phyloP scores from a whole-genome alignment of 108 stramenopile genomes.

The Cyclotella cryptica region DNA sequence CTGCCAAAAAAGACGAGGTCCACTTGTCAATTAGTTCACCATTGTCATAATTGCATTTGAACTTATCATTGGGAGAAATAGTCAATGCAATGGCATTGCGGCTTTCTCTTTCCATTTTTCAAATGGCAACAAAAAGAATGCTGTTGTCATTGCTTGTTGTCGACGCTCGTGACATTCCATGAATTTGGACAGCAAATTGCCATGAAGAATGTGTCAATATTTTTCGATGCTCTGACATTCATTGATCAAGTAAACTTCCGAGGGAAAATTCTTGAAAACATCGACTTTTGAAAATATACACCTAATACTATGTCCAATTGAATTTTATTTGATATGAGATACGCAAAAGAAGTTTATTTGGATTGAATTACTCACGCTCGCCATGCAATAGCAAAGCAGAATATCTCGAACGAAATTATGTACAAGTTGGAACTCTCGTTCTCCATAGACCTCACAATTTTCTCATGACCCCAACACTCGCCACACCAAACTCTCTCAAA shows the following conservation, averaged over 20 bases:
- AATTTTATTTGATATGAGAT: neutral
- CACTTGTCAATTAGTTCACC: slow-evolving; percentile 43
- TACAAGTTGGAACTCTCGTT: neutral
- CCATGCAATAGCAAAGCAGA: slow-evolving; percentile 11
- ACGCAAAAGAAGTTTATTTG: neutral
- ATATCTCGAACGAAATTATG: neutral
- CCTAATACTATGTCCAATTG: too few species aligned
- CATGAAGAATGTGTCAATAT: too few species aligned
- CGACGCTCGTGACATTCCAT: too few species aligned
- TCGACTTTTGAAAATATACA: too few species aligned
- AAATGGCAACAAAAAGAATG: too few species aligned
- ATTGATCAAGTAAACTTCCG: too few species aligned
- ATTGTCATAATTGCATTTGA: slow-evolving; percentile 16
- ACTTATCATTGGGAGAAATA: neutral
- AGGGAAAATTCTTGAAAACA: too few species aligned
- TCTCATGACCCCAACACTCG: slow-evolving; percentile 10
- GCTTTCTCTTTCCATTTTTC: neutral
- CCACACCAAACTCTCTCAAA: slow-evolving; percentile 38
- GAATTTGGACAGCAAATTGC: too few species aligned
- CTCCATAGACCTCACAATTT: neutral
- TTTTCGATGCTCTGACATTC: too few species aligned
- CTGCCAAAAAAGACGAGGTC: slow-evolving; percentile 46
- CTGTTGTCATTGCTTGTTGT: too few species aligned
- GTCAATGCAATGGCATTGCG: neutral
- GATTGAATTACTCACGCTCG: neutral